phyloP scores from a whole-genome alignment of 2,329 filamentous ascomycete genomes.

The Sclerotinia nivalis region DNA sequence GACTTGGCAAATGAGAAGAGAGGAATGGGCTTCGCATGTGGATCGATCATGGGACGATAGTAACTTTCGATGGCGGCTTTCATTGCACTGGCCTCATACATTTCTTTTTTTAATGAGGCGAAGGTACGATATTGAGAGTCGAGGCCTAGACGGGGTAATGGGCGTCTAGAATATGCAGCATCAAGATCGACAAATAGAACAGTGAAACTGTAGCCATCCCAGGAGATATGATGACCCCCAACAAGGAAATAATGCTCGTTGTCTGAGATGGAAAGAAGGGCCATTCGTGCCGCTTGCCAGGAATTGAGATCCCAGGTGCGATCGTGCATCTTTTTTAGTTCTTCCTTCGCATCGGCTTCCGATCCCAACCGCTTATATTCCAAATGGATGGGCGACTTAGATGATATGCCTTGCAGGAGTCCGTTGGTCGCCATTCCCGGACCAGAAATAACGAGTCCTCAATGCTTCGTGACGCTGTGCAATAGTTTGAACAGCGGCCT shows the following conservation, averaged over 20 bases:
- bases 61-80: no score
- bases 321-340: neutral
- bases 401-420: slow-evolving; percentile 38
- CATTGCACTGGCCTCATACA: no score
- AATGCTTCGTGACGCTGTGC: no score
- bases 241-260: slow-evolving; percentile 47
- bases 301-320: slow-evolving; percentile 1
- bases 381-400: slow-evolving; percentile 27
- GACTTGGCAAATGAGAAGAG: no score
- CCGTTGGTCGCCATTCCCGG: no score
- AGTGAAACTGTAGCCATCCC: slow-evolving; percentile 51
- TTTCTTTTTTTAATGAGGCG: no score
- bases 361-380: neutral
- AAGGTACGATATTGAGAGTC: no score
- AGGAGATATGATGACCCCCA: slow-evolving; percentile 51
- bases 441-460: no score
- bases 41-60: no score
- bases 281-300: slow-evolving; percentile 31
- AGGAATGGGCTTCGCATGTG: no score
- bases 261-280: slow-evolving; percentile 41
- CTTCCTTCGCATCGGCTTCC: neutral
- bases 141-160: no score
- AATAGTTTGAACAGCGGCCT: no score
- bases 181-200: slow-evolving; percentile 42
- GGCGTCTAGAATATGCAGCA: slow-evolving; percentile 37